These are phyloP conservation scores for Tetracentron sinense DNA, from an alignment of 164 flowering plant genomes.

Conservation along the genomic window DNA sequence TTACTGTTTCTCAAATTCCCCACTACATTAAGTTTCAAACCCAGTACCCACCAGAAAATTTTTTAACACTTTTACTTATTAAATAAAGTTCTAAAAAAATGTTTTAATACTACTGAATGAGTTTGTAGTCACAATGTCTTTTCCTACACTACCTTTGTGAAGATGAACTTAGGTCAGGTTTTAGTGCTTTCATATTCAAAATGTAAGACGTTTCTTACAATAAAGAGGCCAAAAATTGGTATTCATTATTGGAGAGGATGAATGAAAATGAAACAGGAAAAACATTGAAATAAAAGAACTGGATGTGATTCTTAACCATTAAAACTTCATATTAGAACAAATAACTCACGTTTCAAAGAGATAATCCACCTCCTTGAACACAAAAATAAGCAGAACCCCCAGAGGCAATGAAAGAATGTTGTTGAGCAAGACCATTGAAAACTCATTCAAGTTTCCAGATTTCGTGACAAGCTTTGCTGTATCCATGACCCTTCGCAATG, in stretches of 20 bases:
- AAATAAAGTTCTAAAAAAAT: no score
- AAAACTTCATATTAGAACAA: background rate
- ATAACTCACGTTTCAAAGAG: constrained; percentile 72
- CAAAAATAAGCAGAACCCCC: constrained; percentile 62
- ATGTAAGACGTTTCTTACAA: background rate
- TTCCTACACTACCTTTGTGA: background rate
- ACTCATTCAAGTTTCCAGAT: constrained; percentile 90
- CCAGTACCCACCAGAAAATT: no score
- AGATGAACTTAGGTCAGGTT: background rate
- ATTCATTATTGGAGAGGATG: background rate
- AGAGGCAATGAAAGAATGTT: constrained; percentile 88
- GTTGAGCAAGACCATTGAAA: constrained; percentile 96
- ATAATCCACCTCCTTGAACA: constrained; percentile 86
- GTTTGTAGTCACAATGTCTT: background rate
- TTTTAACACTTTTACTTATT: no score
- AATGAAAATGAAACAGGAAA: background rate
- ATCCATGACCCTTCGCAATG: constrained; percentile 92
- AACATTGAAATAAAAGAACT: background rate
- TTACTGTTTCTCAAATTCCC: background rate
- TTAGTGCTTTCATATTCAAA: background rate
- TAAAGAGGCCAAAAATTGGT: background rate
- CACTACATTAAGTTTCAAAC: no score
- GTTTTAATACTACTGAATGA: no score
- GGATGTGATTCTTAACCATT: background rate
- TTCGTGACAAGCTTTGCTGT: constrained; percentile 90